phyloP scores from a whole-genome alignment of 345 rosid genomes.

The Cardiospermum halicacabum region DNA sequence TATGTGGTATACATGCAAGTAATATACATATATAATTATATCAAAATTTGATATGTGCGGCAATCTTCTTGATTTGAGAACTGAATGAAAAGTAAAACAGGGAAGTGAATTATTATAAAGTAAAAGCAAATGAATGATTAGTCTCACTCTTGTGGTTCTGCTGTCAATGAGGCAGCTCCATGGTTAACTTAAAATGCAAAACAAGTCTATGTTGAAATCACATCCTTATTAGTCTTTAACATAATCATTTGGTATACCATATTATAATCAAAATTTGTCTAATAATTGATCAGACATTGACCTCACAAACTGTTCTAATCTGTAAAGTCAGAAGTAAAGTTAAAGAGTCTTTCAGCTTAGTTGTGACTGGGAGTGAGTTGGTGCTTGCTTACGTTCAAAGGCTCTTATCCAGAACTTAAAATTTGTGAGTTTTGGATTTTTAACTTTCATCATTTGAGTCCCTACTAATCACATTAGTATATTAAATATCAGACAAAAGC shows the following conservation, averaged over 20 bases:
- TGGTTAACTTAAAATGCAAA: constrained; percentile 7
- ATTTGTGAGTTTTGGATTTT: background rate
- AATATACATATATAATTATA: background rate
- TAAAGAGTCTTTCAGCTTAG: background rate
- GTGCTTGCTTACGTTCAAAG: constrained; percentile 5
- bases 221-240: background rate
- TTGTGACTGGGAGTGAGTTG: background rate
- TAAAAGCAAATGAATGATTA: background rate
- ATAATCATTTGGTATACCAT: background rate
- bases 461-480: background rate
- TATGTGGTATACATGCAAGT: background rate
- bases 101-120: background rate
- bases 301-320: background rate
- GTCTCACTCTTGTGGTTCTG: background rate
- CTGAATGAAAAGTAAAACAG: background rate
- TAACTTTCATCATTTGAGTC: background rate
- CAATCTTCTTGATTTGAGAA: background rate
- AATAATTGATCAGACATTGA: background rate
- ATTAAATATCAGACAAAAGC: background rate
- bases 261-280: background rate
- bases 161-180: background rate
- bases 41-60: background rate
- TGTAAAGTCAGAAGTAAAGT: background rate
- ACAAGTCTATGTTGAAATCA: background rate
- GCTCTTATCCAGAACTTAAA: background rate